Evolutionary conservation across 2,329 filamentous ascomycete species (phyloP).

Genomic region (Cercospora sp.): DNA sequence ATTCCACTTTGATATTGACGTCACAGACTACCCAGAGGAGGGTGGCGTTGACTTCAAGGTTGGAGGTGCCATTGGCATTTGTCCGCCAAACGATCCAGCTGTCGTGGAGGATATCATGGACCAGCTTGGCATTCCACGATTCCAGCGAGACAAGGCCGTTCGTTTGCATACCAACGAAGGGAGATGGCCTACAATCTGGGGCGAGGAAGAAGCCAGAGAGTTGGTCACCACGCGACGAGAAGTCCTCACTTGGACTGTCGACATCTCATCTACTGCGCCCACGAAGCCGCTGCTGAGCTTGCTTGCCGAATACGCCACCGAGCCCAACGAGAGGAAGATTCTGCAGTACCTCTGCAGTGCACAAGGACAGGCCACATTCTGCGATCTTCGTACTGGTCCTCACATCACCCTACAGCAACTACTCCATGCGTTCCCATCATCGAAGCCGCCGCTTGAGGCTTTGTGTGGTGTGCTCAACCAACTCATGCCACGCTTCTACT

Average conservation of each 20-base stretch:
- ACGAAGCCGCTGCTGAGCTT: slow-evolving; percentile 84
- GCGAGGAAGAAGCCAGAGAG: slow-evolving; percentile 79
- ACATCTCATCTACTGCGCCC: slow-evolving; percentile 88
- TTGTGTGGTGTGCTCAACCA: slow-evolving; percentile 79
- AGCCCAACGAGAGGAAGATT: slow-evolving; percentile 83
- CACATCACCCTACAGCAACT: slow-evolving; percentile 83
- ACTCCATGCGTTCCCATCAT: slow-evolving; percentile 86
- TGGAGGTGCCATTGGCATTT: slow-evolving; percentile 90
- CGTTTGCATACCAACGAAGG: slow-evolving; percentile 76
- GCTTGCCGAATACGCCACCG: slow-evolving; percentile 79
- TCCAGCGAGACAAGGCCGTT: slow-evolving; percentile 80
- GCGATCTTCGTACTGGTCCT: slow-evolving; percentile 84
- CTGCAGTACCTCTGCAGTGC: slow-evolving; percentile 82
- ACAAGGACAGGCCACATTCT: slow-evolving; percentile 89
- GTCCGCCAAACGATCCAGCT: slow-evolving; percentile 76
- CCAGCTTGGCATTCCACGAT: slow-evolving; percentile 75
- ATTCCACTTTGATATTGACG: slow-evolving; percentile 94
- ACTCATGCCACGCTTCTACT: slow-evolving; percentile 98
- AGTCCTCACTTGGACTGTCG: slow-evolving; percentile 92
- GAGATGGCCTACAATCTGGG: slow-evolving; percentile 98
- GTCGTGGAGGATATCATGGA: slow-evolving; percentile 84
- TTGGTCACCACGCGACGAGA: slow-evolving; percentile 88
- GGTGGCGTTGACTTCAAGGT: slow-evolving; percentile 90
- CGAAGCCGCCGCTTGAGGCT: slow-evolving; percentile 80
- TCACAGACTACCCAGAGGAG: slow-evolving; percentile 89